These are phyloP conservation scores for Thielaviopsis punctulata DNA, from an alignment of 2,329 filamentous ascomycete genomes.

Conservation along the genomic window DNA sequence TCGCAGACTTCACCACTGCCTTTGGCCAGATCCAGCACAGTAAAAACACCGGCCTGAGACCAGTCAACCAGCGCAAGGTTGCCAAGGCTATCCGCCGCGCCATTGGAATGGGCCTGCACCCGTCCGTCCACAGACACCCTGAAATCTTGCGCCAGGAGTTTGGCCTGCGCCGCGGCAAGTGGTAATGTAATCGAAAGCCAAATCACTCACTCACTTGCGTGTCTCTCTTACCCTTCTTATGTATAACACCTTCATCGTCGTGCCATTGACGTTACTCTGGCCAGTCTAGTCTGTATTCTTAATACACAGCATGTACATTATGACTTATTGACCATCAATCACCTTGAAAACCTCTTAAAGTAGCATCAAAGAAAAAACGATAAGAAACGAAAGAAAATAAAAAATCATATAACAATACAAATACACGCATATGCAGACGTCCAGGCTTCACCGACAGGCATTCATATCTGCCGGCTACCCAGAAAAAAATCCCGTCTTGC, in stretches of 20 bases:
- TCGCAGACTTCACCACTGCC: conserved; percentile 72
- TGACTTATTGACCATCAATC: too few relatives aligned
- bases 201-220: background rate
- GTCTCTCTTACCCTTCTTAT: background rate
- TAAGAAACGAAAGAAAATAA: background rate
- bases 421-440: background rate
- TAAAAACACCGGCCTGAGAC: conserved; percentile 60
- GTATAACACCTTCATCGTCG: background rate
- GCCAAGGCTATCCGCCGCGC: conserved; percentile 82
- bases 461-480: background rate
- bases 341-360: background rate
- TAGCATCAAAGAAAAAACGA: too few relatives aligned
- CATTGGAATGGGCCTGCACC: conserved; percentile 81
- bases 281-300: background rate
- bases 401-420: conserved; percentile 9
- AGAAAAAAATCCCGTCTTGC: background rate
- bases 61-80: conserved; percentile 82
- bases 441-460: background rate
- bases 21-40: conserved; percentile 72
- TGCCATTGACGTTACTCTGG: background rate
- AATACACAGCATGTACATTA: background rate
- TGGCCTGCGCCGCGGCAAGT: conserved; percentile 3
- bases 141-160: conserved; percentile 45
- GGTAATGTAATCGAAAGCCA: background rate
- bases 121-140: conserved; percentile 77